Conservation (phyloP, 163 green algal genomes). For the Trebouxiophyceae sp. region DNA sequence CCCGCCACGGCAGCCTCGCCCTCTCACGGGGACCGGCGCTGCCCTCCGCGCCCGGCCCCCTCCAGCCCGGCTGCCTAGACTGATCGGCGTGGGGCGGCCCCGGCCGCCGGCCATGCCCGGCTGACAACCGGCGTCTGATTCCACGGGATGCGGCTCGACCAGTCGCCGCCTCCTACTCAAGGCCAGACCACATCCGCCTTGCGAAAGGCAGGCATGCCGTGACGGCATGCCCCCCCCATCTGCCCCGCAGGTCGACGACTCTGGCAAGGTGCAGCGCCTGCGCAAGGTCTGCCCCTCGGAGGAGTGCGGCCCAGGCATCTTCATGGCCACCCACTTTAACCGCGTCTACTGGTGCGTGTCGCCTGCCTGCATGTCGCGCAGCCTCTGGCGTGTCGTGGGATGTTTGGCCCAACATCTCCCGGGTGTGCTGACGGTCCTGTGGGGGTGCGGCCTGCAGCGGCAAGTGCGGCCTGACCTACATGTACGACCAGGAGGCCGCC, state of each 20-base stretch:
- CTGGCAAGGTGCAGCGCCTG: constrained; percentile 94
- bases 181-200: background rate
- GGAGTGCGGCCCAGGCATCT: constrained; percentile 88
- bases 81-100: background rate
- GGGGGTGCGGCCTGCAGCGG: constrained; percentile 23
- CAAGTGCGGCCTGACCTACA: constrained; percentile 58
- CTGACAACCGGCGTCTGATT: background rate
- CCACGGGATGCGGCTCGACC: background rate
- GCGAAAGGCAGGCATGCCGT: background rate
- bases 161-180: background rate
- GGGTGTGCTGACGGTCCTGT: too few relatives aligned
- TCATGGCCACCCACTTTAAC: constrained; percentile 99
- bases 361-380: background rate
- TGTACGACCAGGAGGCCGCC: constrained; percentile 31
- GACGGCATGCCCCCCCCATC: too few relatives aligned
- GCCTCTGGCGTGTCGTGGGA: background rate
- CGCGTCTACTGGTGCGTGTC: constrained; percentile 81
- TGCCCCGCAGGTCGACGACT: constrained; percentile 93
- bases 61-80: background rate
- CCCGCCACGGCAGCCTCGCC: too few relatives aligned
- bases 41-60: too few relatives aligned
- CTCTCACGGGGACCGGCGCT: too few relatives aligned
- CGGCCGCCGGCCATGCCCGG: background rate
- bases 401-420: too few relatives aligned
- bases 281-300: constrained; percentile 90